A percentile compares a stretch with the other conserved stretches of the same genome.
Evolutionary conservation across 2,329 filamentous ascomycete genomes (phyloP).

Genomic region (Beauveria sp.): DNA sequence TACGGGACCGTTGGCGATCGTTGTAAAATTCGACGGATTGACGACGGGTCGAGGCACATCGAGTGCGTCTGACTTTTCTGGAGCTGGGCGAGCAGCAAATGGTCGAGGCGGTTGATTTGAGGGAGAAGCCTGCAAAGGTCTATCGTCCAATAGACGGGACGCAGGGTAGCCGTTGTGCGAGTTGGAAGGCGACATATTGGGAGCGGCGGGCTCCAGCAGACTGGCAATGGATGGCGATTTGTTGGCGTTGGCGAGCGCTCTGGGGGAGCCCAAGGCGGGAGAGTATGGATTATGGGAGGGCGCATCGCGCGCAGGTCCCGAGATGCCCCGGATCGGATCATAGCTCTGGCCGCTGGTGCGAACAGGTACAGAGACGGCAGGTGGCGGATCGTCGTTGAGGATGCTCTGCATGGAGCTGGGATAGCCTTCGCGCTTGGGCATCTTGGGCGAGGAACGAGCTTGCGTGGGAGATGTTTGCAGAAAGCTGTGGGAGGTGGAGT

Average conservation of each 20-base stretch:
- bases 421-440: conserved; percentile 44
- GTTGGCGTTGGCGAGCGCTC: conserved; percentile 28
- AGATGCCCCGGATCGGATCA: conserved; percentile 72
- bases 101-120: conserved; percentile 29
- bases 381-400: conserved; percentile 44
- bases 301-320: conserved; percentile 60
- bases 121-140: conserved; percentile 34
- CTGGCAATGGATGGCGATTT: conserved; percentile 82
- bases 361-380: conserved; percentile 33
- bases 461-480: conserved; percentile 21
- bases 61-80: conserved; percentile 32
- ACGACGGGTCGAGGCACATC: conserved; percentile 24
- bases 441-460: conserved; percentile 35
- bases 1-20: conserved; percentile 32
- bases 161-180: conserved; percentile 16
- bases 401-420: conserved; percentile 49
- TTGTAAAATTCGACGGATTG: conserved; percentile 33
- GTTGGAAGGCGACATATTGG: conserved; percentile 21
- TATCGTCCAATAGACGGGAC: conserved; percentile 27
- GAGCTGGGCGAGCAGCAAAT: conserved; percentile 19
- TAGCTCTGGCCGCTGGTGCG: conserved; percentile 75
- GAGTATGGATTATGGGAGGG: conserved; percentile 40
- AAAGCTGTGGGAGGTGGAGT: conserved; percentile 18
- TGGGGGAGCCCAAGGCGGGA: conserved; percentile 43
- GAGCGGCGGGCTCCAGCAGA: conserved; percentile 58